These are phyloP conservation scores for Turritis glabra DNA, from an alignment of 345 rosid genomes.

Conservation along the genomic window DNA sequence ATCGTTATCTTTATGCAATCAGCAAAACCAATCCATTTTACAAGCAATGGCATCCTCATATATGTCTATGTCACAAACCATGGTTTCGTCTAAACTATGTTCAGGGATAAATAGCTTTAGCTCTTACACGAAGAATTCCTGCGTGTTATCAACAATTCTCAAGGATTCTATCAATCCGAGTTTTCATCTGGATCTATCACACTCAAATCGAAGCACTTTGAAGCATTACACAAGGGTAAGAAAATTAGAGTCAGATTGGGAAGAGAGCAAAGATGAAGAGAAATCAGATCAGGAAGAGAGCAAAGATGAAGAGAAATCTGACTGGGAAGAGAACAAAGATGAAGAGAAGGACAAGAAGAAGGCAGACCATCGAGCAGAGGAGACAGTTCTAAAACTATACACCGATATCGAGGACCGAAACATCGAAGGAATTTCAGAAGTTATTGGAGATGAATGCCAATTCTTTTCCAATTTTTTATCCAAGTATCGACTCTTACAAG, in stretches of 20 bases:
- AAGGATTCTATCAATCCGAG: neutral
- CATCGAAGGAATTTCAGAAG: conserved; percentile 49
- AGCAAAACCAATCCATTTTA: conserved; percentile 6
- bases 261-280: neutral
- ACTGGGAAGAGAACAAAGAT: neutral
- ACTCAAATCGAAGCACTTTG: neutral
- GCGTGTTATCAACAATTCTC: neutral
- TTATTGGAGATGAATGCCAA: conserved; percentile 71
- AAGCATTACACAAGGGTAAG: conserved; percentile 16
- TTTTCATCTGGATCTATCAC: neutral
- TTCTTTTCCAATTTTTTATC: conserved; percentile 64
- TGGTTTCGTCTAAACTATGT: conserved; percentile 18
- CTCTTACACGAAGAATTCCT: neutral
- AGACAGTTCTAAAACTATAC: conserved; percentile 64
- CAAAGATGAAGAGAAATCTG: neutral
- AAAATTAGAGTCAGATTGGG: conserved; percentile 2
- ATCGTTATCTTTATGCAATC: conserved; percentile 4
- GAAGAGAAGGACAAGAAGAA: neutral
- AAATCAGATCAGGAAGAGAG: neutral
- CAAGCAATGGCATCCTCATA: conserved; percentile 24
- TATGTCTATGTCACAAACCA: neutral
- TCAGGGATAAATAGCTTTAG: neutral
- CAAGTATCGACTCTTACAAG: conserved; percentile 52
- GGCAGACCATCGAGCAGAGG: conserved; percentile 40
- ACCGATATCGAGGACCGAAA: conserved; percentile 51